Evolutionary conservation across 371 early-diverging fungal species (phyloP).

Genomic region (Mortierella polycephala): DNA sequence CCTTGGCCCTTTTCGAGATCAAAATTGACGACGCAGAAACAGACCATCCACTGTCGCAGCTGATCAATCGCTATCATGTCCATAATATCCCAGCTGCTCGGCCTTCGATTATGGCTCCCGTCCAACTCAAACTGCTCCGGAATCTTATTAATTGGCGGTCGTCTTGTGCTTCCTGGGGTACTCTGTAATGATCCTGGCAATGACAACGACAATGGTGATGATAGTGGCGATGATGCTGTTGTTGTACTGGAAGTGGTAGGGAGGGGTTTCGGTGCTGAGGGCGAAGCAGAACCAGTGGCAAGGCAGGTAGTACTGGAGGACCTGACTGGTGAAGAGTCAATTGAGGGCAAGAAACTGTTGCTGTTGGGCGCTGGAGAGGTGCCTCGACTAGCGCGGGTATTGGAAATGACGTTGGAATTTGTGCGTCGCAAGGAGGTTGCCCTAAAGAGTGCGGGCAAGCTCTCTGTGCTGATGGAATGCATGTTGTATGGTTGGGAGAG

Average conservation of each 20-base stretch:
- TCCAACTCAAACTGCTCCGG: slow-evolving; percentile 30
- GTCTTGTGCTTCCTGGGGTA: slow-evolving; percentile 8
- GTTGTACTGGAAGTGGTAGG: background rate
- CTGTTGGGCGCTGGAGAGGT: slow-evolving; percentile 20
- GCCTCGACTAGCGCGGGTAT: slow-evolving; percentile 24
- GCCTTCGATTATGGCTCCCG: slow-evolving; percentile 37
- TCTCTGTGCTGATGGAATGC: slow-evolving; percentile 52
- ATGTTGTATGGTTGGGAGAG: slow-evolving; percentile 46
- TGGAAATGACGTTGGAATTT: slow-evolving; percentile 37
- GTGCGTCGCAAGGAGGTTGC: slow-evolving; percentile 38
- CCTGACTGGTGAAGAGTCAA: slow-evolving; percentile 13
- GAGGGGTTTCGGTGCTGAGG: background rate
- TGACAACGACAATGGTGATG: background rate
- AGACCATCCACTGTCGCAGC: slow-evolving; percentile 86
- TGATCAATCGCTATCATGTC: slow-evolving; percentile 59
- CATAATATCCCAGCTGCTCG: slow-evolving; percentile 53
- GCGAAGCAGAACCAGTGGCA: background rate
- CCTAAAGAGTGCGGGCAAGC: slow-evolving; percentile 39
- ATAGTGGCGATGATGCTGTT: background rate
- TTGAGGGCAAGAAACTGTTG: slow-evolving; percentile 8
- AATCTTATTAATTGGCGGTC: slow-evolving; percentile 22
- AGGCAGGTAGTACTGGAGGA: background rate
- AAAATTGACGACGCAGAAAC: slow-evolving; percentile 93
- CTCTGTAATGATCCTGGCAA: too few relatives aligned
- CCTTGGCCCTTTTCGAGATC: slow-evolving; percentile 94